Evolutionary conservation across 148 eudicot genomes (phyloP).

Genomic region (Gaultheria prostrata): DNA sequence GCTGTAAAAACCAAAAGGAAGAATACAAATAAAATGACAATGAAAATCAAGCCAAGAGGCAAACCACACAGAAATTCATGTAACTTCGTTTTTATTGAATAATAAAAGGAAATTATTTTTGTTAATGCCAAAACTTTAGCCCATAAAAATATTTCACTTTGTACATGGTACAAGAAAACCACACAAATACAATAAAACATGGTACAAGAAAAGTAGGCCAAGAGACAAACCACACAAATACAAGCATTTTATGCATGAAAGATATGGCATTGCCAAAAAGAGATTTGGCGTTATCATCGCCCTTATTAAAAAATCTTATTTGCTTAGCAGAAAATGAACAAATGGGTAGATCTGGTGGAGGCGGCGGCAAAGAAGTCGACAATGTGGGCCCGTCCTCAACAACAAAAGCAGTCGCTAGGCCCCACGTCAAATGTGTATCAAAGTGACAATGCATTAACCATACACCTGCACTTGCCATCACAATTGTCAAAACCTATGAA

Average conservation of each 20-base stretch:
- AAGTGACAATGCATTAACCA: not conserved
- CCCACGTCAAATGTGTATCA: not conserved
- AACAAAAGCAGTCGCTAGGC: not conserved
- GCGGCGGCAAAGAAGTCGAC: not conserved
- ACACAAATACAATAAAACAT: too few relatives aligned
- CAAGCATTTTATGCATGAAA: not conserved
- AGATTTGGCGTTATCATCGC: not conserved
- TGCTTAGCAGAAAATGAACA: not conserved
- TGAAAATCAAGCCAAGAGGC: not conserved
- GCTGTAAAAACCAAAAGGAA: too few relatives aligned
- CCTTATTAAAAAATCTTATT: not conserved
- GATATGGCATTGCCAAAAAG: not conserved
- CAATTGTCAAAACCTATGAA: not conserved
- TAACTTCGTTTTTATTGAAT: too few relatives aligned
- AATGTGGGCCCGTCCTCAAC: not conserved
- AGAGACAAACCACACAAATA: not conserved
- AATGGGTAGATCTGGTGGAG: not conserved
- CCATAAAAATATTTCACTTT: too few relatives aligned
- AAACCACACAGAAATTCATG: not conserved
- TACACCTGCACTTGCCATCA: not conserved
- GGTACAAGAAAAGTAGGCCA: too few relatives aligned
- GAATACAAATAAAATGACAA: too few relatives aligned
- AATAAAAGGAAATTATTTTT: too few relatives aligned
- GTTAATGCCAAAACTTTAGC: too few relatives aligned
- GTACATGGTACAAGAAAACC: too few relatives aligned